Evolutionary conservation across 164 flowering plant genomes (phyloP).

Genomic region (Magnolia officinalis): DNA sequence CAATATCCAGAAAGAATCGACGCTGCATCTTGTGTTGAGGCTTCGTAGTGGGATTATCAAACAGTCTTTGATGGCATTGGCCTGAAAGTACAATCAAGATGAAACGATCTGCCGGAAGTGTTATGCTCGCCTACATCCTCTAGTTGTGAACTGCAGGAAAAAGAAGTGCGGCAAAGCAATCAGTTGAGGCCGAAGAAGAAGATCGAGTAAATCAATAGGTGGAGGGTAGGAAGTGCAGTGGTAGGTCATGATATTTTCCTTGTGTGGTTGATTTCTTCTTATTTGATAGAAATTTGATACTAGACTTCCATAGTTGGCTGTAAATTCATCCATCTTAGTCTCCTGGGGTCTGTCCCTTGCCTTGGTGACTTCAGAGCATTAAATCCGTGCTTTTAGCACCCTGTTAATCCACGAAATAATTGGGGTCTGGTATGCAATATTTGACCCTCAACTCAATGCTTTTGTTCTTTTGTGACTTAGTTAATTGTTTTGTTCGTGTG

Average conservation of each 20-base stretch:
- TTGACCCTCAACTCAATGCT: too few species aligned
- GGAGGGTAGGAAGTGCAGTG: background rate
- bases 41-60: constrained; percentile 33
- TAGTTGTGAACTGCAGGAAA: constrained; percentile 36
- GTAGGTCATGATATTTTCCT: background rate
- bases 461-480: too few species aligned
- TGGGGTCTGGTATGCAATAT: too few species aligned
- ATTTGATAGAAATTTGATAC: background rate
- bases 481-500: too few species aligned
- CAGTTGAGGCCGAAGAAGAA: constrained; percentile 43
- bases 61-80: constrained; percentile 29
- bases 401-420: too few species aligned
- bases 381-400: too few species aligned
- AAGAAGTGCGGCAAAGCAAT: constrained; percentile 38
- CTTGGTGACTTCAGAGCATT: too few species aligned
- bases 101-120: constrained; percentile 32
- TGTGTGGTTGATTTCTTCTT: background rate
- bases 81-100: constrained; percentile 25
- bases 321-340: too few species aligned
- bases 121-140: constrained; percentile 32
- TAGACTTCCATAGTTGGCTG: too few species aligned
- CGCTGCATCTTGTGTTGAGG: constrained; percentile 32
- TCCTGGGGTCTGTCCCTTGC: too few species aligned
- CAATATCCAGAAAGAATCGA: constrained; percentile 34
- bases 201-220: constrained; percentile 22